Base-by-base conservation (phyloP, 2,329 filamentous ascomycete genomes). In the Fusarium begoniae region DNA sequence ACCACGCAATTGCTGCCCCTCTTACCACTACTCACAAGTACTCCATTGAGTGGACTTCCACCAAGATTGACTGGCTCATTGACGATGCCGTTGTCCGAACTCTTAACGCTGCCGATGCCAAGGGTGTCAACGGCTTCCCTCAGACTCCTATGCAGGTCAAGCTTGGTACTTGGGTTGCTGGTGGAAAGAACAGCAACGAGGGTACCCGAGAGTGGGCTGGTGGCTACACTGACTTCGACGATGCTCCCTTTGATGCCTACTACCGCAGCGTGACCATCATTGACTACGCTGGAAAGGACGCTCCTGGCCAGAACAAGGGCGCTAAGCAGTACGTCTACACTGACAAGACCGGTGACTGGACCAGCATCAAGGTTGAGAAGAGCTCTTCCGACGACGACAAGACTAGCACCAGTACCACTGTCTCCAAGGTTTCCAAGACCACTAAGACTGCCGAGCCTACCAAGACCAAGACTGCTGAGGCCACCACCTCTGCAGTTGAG, bases 121-220 rank as follows among this genome's bases (percentile, higher is more conserved):
- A 89, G 78, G 84, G 84, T 57, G 90, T 88, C 55, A 81, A 83
- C 64, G 87, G 88, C 74, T 94, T 89, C 85, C 92, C 92, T 53
- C 92, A 94, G 85, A 93, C 92, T 15, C 92, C 92, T 56, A 91
- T 92, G 89, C 89, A 91, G 81, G 81, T 94, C 78, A 91, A 90
- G 82, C 82, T 94, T 51, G 92, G 92, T 72, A 88, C 89, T 75
- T 93, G 92, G 91, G 88, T 90, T 54, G 90, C 85, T 60, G 89
- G 90, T 63, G 84, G 87, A 77, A 82, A 84, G 67, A 81, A 84
- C 72, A 92, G 94, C 75, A 80, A 89, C 41, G 81, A 88, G 66
- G 94, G 94, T 69, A 96, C 94, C 40, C 92, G 95, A 69, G 75
- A 88, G 68, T 92, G 90, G 90, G 89, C 90, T 63, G 92, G 91